Conservation (phyloP, 179 eudicot species). For the Silene noctiflora region DNA sequence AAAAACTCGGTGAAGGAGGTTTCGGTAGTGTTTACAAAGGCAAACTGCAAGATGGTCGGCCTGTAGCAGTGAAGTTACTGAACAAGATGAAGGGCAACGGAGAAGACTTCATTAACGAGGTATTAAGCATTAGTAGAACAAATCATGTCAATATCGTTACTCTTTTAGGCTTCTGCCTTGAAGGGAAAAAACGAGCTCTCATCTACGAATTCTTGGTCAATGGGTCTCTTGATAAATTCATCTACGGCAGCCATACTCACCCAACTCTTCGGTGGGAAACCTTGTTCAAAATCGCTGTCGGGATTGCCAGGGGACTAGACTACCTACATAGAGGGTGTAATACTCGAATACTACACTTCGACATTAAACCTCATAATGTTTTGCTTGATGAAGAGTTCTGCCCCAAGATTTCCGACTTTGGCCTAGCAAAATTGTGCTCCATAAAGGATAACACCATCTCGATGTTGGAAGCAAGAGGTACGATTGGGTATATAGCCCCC, state of each 20-base stretch:
- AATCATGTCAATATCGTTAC: conserved; percentile 30
- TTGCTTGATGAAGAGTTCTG: conserved; percentile 31
- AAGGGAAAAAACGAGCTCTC: conserved; percentile 26
- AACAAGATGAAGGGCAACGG: conserved; percentile 24
- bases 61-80: conserved; percentile 30
- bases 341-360: conserved; percentile 30
- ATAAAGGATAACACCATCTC: conserved; percentile 22
- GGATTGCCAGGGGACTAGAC: conserved; percentile 30
- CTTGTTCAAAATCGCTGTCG: conserved; percentile 25
- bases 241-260: not conserved
- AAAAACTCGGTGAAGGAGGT: conserved; percentile 36
- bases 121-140: conserved; percentile 29
- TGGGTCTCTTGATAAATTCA: conserved; percentile 34
- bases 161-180: conserved; percentile 31
- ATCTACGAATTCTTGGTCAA: conserved; percentile 24
- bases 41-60: conserved; percentile 11
- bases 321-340: conserved; percentile 35
- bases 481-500: conserved; percentile 38
- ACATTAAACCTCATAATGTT: conserved; percentile 39
- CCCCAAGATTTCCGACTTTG: conserved; percentile 43
- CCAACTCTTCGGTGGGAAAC: conserved; percentile 4
- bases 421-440: conserved; percentile 28
- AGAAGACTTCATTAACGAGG: conserved; percentile 35
- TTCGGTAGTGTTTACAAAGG: conserved; percentile 30
- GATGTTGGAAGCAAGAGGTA: conserved; percentile 28